Conservation (phyloP, 345 rosid species). For the Psidium friedrichsthalianum region DNA sequence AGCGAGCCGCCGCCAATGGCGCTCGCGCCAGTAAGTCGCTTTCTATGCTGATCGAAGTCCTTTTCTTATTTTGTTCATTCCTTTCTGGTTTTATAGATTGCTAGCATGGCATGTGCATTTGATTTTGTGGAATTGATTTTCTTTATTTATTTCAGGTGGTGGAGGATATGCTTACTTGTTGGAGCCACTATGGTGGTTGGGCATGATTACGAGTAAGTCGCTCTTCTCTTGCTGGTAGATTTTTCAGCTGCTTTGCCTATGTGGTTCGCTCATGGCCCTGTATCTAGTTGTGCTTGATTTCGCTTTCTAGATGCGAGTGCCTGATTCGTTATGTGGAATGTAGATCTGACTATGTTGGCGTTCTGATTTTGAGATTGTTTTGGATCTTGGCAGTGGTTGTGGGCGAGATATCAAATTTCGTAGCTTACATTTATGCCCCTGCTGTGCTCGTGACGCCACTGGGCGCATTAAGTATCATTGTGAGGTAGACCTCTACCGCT, state of each 20-base stretch:
- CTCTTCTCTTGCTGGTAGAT: not conserved
- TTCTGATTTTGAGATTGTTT: not conserved
- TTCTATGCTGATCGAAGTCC: not conserved
- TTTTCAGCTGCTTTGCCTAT: not conserved
- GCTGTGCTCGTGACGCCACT: conserved; percentile 77
- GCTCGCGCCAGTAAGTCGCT: conserved; percentile 44
- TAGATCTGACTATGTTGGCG: not conserved
- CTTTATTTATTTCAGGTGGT: conserved; percentile 19
- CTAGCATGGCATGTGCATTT: not conserved
- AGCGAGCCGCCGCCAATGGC: conserved; percentile 48
- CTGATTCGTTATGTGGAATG: not conserved
- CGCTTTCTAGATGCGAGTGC: not conserved
- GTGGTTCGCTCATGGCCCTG: not conserved
- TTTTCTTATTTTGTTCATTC: not conserved
- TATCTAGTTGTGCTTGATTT: not conserved
- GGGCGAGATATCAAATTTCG: conserved; percentile 65
- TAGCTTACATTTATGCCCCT: conserved; percentile 64
- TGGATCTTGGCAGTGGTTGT: conserved; percentile 42
- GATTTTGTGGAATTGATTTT: not conserved
- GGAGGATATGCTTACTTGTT: conserved; percentile 75
- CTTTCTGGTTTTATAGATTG: not conserved
- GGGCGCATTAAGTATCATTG: conserved; percentile 71
- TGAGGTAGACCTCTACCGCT: conserved; percentile 26
- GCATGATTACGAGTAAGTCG: conserved; percentile 71
- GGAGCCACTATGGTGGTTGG: conserved; percentile 87